These are phyloP conservation scores for Fistulifera pelliculosa DNA, from an alignment of 108 stramenopile genomes.

Conservation along the genomic window DNA sequence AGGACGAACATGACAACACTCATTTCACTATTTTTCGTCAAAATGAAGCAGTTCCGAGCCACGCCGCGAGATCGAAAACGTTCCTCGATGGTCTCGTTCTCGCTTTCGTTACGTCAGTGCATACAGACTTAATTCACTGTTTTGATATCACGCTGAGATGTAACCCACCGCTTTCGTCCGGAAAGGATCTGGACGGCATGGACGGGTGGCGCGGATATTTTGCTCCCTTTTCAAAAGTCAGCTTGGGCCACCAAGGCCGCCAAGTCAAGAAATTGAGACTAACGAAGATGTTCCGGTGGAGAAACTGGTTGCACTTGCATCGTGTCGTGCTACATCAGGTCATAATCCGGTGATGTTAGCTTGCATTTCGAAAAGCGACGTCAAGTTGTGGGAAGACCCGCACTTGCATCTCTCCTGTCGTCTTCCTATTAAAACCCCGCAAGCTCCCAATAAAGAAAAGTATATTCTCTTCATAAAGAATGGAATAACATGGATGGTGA, in stretches of 20 bases:
- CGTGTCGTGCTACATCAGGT: slow-evolving; percentile 18
- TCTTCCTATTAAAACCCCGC: slow-evolving; percentile 1
- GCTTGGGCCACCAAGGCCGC: neutral
- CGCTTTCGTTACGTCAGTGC: slow-evolving; percentile 55
- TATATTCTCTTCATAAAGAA: slow-evolving; percentile 19
- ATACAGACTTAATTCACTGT: slow-evolving; percentile 60
- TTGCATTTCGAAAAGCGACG: slow-evolving; percentile 21
- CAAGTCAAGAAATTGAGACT: neutral
- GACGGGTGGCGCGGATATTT: slow-evolving; percentile 86
- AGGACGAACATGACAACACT: neutral
- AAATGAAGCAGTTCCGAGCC: neutral
- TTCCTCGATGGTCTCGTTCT: slow-evolving; percentile 53
- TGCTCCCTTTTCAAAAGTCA: slow-evolving; percentile 36
- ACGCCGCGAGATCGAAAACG: neutral
- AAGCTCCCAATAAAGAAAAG: slow-evolving; percentile 12
- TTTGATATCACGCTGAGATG: slow-evolving; percentile 75
- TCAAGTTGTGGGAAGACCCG: slow-evolving; percentile 39
- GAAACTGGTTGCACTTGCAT: slow-evolving; percentile 26
- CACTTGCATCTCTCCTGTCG: slow-evolving; percentile 40
- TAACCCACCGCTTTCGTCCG: slow-evolving; percentile 30
- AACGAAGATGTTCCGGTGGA: slow-evolving; percentile 7
- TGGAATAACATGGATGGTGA: slow-evolving; percentile 52
- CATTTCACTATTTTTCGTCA: neutral
- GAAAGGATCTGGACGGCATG: slow-evolving; percentile 42
- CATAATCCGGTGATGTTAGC: slow-evolving; percentile 33